Conservation (phyloP, 495 filamentous ascomycete genomes). For the Symbiotaphrina buchneri region DNA sequence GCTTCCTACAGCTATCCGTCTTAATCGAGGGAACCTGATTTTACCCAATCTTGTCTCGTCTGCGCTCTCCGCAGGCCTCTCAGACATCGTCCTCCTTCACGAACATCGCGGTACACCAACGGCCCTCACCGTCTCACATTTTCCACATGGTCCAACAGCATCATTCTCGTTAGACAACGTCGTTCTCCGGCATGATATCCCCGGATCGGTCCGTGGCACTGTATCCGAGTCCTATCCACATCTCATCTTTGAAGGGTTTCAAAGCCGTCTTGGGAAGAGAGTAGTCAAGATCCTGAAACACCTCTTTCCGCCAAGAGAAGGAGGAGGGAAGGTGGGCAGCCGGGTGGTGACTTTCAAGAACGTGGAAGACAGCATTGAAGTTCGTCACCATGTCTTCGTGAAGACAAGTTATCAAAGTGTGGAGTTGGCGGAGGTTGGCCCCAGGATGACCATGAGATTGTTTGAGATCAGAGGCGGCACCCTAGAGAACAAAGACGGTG, state of each 20-base stretch:
- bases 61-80: conserved; percentile 53
- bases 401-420: conserved; percentile 71
- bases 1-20: conserved; percentile 69
- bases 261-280: conserved; percentile 53
- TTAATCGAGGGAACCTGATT: conserved; percentile 82
- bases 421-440: conserved; percentile 85
- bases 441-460: conserved; percentile 84
- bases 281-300: conserved; percentile 87
- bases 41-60: conserved; percentile 65
- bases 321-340: conserved; percentile 53
- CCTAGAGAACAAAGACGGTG: conserved; percentile 85
- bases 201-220: conserved; percentile 65
- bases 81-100: conserved; percentile 73
- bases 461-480: conserved; percentile 93
- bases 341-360: conserved; percentile 88
- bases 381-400: conserved; percentile 65
- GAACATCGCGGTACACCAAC: conserved; percentile 90
- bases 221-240: conserved; percentile 90
- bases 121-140: conserved; percentile 70
- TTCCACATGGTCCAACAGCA: conserved; percentile 83
- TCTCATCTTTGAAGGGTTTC: conserved; percentile 89
- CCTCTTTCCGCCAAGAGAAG: conserved; percentile 77
- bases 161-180: conserved; percentile 90
- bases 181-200: conserved; percentile 81
- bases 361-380: conserved; percentile 81